A percentile compares a stretch with the other conserved stretches of the same genome.
Conservation (phyloP, 2,329 filamentous ascomycete genomes). For the Penicillium corylophilum region DNA sequence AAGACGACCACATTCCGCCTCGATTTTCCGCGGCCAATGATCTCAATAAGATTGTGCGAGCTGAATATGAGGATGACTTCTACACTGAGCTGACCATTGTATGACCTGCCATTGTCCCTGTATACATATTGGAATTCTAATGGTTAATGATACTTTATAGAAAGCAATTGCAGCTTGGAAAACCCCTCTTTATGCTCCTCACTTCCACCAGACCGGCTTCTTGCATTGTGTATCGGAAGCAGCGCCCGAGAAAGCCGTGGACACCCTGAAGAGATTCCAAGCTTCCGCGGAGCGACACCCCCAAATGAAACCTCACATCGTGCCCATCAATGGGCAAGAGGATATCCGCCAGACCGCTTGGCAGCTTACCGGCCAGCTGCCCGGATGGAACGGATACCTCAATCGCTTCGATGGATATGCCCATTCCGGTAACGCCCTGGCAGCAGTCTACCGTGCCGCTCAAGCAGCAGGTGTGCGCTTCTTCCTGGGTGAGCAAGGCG, state of each 20-base stretch:
- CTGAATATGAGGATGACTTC: conserved; percentile 58
- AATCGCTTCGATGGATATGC: conserved; percentile 60
- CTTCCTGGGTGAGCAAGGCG: conserved; percentile 42
- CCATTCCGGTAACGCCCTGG: conserved; percentile 54
- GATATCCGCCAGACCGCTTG: conserved; percentile 48
- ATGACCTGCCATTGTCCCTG: conserved; percentile 14
- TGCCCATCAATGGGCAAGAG: conserved; percentile 33
- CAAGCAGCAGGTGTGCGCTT: conserved; percentile 45
- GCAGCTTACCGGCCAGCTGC: conserved; percentile 51
- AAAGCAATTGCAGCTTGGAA: conserved; percentile 56
- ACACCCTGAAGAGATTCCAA: conserved; percentile 46
- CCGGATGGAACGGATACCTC: conserved; percentile 59
- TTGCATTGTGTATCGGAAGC: conserved; percentile 52
- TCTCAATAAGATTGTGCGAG: conserved; percentile 61
- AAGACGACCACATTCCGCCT: conserved; percentile 47
- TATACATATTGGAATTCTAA: neutral
- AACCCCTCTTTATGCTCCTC: conserved; percentile 53
- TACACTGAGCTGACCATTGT: conserved; percentile 57
- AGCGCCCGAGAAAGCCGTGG: conserved; percentile 50
- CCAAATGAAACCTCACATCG: conserved; percentile 43
- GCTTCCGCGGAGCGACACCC: conserved; percentile 36
- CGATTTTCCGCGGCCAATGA: conserved; percentile 58
- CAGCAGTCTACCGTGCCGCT: conserved; percentile 47
- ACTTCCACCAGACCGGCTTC: conserved; percentile 54
- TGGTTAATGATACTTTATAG: conserved; percentile 19